Conservation (phyloP, 2,329 filamentous ascomycete genomes). For the Ustilaginoidea virens region DNA sequence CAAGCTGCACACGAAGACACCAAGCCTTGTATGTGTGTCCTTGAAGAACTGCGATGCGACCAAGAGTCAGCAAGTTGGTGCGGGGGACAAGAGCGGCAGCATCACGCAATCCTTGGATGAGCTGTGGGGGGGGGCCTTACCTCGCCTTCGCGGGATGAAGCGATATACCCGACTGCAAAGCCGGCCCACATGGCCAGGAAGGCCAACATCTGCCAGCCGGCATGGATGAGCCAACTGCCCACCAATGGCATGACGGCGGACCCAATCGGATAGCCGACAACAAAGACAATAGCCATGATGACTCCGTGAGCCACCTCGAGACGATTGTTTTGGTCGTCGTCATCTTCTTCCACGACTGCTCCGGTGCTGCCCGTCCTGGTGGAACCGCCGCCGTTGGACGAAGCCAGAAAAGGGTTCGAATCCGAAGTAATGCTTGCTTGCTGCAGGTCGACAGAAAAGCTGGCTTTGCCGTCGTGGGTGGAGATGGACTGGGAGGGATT, state of each 20-base stretch:
- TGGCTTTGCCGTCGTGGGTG: slow-evolving; percentile 28
- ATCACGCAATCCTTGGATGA: too few species aligned
- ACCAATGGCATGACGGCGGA: slow-evolving; percentile 44
- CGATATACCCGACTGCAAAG: slow-evolving; percentile 39
- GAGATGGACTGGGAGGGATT: slow-evolving; percentile 23
- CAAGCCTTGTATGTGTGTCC: slow-evolving; percentile 38
- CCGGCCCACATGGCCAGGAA: slow-evolving; percentile 44
- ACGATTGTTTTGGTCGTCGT: slow-evolving; percentile 5
- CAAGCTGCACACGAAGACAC: slow-evolving; percentile 36
- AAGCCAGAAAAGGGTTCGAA: slow-evolving; percentile 35
- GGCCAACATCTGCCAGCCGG: slow-evolving; percentile 35
- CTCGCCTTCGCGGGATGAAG: slow-evolving; percentile 22
- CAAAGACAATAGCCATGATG: slow-evolving; percentile 44
- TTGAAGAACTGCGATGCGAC: slow-evolving; percentile 29
- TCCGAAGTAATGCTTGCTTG: slow-evolving; percentile 29
- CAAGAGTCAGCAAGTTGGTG: slow-evolving; percentile 8
- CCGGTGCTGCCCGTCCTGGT: slow-evolving; percentile 4
- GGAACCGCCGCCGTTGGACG: slow-evolving; percentile 3
- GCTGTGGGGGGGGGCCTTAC: slow-evolving; percentile 29
- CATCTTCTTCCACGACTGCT: neutral
- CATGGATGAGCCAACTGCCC: slow-evolving; percentile 43
- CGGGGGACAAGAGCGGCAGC: neutral
- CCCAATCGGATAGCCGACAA: slow-evolving; percentile 43
- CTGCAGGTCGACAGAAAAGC: slow-evolving; percentile 33
- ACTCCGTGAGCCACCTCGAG: slow-evolving; percentile 33